phyloP scores from a whole-genome alignment of 192 early-diverging fungal species.

The Entomortierella beljakovae region DNA sequence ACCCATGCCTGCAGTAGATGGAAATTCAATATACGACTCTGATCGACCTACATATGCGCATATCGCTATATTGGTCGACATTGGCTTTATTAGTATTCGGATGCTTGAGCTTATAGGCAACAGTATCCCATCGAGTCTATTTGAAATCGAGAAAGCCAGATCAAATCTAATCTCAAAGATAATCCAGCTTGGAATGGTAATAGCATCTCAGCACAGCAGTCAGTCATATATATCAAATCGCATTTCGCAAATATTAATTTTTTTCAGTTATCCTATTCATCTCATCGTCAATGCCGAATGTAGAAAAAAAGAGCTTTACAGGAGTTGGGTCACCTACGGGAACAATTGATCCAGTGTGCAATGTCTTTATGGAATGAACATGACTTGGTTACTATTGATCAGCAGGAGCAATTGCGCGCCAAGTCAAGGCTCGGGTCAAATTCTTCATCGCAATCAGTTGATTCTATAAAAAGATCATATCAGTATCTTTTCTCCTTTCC shows the following conservation, averaged over 20 bases:
- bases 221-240: background rate
- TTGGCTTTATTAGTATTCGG: slow-evolving; percentile 26
- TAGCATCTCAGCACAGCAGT: background rate
- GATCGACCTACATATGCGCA: slow-evolving; percentile 33
- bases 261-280: background rate
- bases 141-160: slow-evolving; percentile 65
- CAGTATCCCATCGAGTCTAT: background rate
- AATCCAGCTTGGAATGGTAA: slow-evolving; percentile 64
- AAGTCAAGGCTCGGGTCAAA: background rate
- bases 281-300: background rate
- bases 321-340: slow-evolving; percentile 53
- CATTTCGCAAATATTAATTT: background rate
- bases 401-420: background rate
- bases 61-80: slow-evolving; percentile 33
- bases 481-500: slow-evolving; percentile 36
- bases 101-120: slow-evolving; percentile 17
- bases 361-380: slow-evolving; percentile 15
- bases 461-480: slow-evolving; percentile 24
- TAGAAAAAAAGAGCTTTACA: slow-evolving; percentile 63
- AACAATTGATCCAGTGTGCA: slow-evolving; percentile 41
- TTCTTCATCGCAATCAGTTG: background rate
- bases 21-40: slow-evolving; percentile 11
- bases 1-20: background rate
- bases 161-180: slow-evolving; percentile 65
- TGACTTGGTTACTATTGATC: background rate